These are phyloP conservation scores for Allomyces arbusculus DNA, from an alignment of 192 early-diverging fungal genomes.

Conservation along the genomic window DNA sequence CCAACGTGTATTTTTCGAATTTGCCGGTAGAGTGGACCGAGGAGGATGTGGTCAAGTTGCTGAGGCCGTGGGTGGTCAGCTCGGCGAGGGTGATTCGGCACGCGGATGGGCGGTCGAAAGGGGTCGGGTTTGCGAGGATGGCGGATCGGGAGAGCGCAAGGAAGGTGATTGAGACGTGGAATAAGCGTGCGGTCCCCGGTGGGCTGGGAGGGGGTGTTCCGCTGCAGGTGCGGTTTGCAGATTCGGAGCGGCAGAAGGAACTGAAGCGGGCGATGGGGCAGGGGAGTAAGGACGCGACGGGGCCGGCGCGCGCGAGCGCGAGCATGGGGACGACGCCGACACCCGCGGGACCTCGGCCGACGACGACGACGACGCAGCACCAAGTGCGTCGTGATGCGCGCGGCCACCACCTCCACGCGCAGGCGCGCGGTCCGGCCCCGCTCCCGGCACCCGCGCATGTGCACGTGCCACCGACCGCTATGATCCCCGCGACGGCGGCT, in stretches of 20 bases:
- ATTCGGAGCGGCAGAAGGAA: conserved; percentile 55
- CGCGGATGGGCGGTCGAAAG: conserved; percentile 34
- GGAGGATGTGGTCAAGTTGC: conserved; percentile 39
- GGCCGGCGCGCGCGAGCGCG: too few relatives aligned
- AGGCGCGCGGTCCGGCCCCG: too few relatives aligned
- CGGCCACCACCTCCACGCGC: too few relatives aligned
- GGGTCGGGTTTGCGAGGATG: conserved; percentile 67
- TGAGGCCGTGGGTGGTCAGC: conserved; percentile 39
- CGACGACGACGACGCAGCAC: too few relatives aligned
- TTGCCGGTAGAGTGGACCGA: conserved; percentile 55
- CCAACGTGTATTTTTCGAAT: conserved; percentile 73
- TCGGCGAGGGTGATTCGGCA: conserved; percentile 60
- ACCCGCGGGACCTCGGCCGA: too few relatives aligned
- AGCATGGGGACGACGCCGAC: too few relatives aligned
- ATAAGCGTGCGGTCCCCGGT: conserved; percentile 34
- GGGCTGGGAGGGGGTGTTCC: conserved; percentile 21
- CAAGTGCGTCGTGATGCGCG: too few relatives aligned
- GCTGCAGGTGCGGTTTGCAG: conserved; percentile 57
- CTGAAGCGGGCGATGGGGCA: conserved; percentile 20
- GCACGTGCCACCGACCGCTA: too few relatives aligned
- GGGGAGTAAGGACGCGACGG: conserved; percentile 7
- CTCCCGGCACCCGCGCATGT: too few relatives aligned
- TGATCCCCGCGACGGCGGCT: too few relatives aligned
- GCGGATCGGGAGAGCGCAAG: conserved; percentile 44
- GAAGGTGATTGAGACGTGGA: conserved; percentile 42